phyloP scores from a whole-genome alignment of 1,284 basidiomycete genomes.

The Heterobasidion annosum region DNA sequence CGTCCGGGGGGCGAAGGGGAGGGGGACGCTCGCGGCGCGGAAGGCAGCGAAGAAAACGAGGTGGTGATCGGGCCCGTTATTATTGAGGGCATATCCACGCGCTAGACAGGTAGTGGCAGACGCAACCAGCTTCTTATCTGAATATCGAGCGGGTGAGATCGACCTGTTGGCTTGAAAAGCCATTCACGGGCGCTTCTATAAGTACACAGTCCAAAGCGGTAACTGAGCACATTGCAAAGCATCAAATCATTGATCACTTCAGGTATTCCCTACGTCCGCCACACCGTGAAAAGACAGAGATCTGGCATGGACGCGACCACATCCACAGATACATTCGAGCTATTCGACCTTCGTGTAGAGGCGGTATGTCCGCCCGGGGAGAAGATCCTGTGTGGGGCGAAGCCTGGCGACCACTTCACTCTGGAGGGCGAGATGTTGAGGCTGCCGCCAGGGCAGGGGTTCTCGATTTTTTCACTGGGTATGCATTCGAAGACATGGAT shows the following conservation, averaged over 20 bases:
- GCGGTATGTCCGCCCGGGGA: conserved; percentile 45
- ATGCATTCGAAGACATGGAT: conserved; percentile 7
- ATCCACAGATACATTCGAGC: conserved; percentile 28
- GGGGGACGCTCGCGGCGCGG: conserved; percentile 66
- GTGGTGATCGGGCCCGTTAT: conserved; percentile 38
- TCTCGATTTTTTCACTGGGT: conserved; percentile 62
- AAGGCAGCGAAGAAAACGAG: conserved; percentile 53
- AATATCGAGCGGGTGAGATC: too few species aligned
- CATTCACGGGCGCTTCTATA: too few species aligned
- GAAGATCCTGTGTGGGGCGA: conserved; percentile 52
- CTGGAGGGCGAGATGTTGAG: conserved; percentile 53
- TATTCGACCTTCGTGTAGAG: conserved; percentile 53
- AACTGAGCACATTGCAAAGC: too few species aligned
- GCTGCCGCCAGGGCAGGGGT: conserved; percentile 49
- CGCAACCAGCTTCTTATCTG: too few species aligned
- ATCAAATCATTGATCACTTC: too few species aligned
- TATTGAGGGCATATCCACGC: too few species aligned
- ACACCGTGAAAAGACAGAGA: too few species aligned
- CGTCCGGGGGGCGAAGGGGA: conserved; percentile 64
- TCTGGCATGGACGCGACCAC: background rate
- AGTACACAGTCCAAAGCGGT: too few species aligned
- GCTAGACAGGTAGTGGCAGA: too few species aligned
- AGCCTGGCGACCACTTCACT: conserved; percentile 50
- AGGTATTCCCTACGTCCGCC: too few species aligned
- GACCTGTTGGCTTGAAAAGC: too few species aligned